Conservation (phyloP, 208 protist genomes). For the Leishmania martiniquensis region DNA sequence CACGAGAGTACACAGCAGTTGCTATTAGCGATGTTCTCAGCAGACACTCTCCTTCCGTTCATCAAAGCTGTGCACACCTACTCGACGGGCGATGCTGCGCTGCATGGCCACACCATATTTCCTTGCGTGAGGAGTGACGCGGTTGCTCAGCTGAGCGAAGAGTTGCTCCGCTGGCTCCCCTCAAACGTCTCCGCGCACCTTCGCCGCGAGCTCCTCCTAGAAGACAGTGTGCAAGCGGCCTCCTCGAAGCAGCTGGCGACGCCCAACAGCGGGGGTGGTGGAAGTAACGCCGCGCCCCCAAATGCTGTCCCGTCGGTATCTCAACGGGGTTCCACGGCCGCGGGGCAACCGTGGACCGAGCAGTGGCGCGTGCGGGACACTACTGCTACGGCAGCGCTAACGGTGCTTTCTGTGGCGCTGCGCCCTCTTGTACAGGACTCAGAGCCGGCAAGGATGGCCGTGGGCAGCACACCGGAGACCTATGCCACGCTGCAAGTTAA, state of each 20-base stretch:
- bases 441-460: not conserved
- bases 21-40: not conserved
- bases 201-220: not conserved
- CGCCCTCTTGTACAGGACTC: conserved; percentile 6
- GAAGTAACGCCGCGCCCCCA: not conserved
- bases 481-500: not conserved
- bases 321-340: not conserved
- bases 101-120: not conserved
- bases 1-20: not conserved
- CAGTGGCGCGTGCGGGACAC: not conserved
- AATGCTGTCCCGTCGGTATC: not conserved
- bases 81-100: not conserved
- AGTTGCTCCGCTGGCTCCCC: conserved; percentile 1
- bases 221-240: not conserved
- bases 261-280: not conserved
- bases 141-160: not conserved
- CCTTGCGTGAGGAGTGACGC: not conserved
- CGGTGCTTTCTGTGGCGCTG: not conserved
- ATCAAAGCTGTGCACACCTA: not conserved
- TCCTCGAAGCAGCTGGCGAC: not conserved
- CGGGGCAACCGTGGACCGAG: not conserved
- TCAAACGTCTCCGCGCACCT: not conserved
- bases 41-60: not conserved
- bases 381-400: not conserved
- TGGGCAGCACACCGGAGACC: not conserved